Conservation (phyloP, 768 basidiomycete species). For the Lepiota brunneoincarnata region DNA sequence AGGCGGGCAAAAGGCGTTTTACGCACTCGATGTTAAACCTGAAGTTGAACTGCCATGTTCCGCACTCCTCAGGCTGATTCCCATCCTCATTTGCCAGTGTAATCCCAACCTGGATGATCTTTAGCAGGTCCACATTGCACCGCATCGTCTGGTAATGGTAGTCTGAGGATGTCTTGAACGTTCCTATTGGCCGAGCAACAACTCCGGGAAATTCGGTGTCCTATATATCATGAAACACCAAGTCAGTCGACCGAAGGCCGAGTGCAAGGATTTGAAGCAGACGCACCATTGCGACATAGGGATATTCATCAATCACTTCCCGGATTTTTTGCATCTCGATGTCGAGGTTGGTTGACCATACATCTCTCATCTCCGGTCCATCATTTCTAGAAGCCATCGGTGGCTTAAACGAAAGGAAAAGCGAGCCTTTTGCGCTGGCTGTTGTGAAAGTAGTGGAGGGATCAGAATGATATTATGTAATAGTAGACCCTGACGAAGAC, state of each 20-base stretch:
- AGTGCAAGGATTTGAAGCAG: slow-evolving; percentile 19
- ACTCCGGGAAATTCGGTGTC: slow-evolving; percentile 99
- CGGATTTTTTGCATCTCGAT: slow-evolving; percentile 88
- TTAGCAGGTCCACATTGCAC: slow-evolving; percentile 97
- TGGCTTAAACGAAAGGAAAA: slow-evolving; percentile 1
- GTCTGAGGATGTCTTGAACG: slow-evolving; percentile 95
- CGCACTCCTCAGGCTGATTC: slow-evolving; percentile 83
- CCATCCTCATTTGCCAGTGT: slow-evolving; percentile 95
- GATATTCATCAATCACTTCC: slow-evolving; percentile 83
- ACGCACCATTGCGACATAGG: slow-evolving; percentile 92
- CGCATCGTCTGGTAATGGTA: slow-evolving; percentile 99
- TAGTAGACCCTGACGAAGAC: not conserved
- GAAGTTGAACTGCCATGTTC: slow-evolving; percentile 99
- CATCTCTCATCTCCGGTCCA: slow-evolving; percentile 68
- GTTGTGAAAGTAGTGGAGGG: slow-evolving; percentile 4
- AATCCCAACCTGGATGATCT: slow-evolving; percentile 96
- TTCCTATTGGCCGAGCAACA: slow-evolving; percentile 94
- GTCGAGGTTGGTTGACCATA: slow-evolving; percentile 94
- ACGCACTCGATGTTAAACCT: slow-evolving; percentile 76
- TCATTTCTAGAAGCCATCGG: slow-evolving; percentile 9
- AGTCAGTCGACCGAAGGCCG: slow-evolving; percentile 18
- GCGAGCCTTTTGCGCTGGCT: not conserved
- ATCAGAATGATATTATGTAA: slow-evolving; percentile 9
- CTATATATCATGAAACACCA: slow-evolving; percentile 37
- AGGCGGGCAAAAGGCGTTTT: not conserved